Conservation (phyloP, 345 rosid species). For the Eucalyptus pauciflora region DNA sequence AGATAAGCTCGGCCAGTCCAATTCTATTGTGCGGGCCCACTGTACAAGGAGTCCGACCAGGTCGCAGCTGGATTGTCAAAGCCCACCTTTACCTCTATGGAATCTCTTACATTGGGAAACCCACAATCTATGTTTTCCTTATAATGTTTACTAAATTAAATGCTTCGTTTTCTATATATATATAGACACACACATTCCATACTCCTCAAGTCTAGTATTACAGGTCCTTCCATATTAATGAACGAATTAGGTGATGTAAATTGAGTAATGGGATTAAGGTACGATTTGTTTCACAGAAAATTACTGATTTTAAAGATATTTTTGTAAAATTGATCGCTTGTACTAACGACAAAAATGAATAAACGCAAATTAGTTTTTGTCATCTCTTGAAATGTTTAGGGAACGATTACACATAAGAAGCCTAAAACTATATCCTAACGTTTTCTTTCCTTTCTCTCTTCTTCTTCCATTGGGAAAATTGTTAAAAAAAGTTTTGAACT, state of each 20-base stretch:
- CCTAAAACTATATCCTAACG: neutral
- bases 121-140: no score
- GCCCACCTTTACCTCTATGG: rapidly evolving
- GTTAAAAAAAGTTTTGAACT: no score
- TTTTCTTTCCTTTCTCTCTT: neutral
- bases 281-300: rapidly evolving
- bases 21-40: rapidly evolving
- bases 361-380: no score
- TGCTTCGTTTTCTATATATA: no score
- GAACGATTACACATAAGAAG: rapidly evolving
- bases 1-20: no score
- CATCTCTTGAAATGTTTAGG: neutral
- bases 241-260: rapidly evolving
- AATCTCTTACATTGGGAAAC: no score
- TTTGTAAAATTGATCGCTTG: rapidly evolving
- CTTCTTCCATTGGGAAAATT: neutral
- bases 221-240: neutral
- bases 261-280: neutral
- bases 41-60: rapidly evolving
- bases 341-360: no score
- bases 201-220: neutral
- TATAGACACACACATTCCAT: no score
- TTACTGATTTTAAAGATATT: neutral
- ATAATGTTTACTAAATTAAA: no score
- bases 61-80: no score